These are phyloP conservation scores for Exophiala sideris DNA, from an alignment of 2,329 filamentous ascomycete species.

Conservation along the genomic window DNA sequence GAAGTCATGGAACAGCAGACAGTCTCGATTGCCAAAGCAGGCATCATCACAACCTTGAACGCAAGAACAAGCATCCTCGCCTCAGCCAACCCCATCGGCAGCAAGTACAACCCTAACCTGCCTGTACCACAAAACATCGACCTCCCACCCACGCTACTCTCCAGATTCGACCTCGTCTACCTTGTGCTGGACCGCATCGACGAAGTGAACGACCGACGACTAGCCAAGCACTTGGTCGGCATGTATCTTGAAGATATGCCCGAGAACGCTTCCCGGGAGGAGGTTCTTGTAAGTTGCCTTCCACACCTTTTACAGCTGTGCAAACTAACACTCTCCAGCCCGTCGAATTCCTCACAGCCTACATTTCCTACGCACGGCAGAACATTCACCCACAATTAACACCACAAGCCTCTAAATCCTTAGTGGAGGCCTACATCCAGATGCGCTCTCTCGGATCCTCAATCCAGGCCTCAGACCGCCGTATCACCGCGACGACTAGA, in stretches of 20 bases:
- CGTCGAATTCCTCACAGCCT: constrained; percentile 90
- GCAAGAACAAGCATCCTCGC: constrained; percentile 93
- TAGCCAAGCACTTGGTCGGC: constrained; percentile 87
- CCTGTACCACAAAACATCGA: constrained; percentile 98
- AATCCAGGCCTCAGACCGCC: constrained; percentile 82
- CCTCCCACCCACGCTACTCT: constrained; percentile 87
- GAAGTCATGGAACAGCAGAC: constrained; percentile 82
- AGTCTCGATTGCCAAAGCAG: constrained; percentile 73
- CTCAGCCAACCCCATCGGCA: constrained; percentile 96
- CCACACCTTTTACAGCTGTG: no score
- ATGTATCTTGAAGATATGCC: constrained; percentile 97
- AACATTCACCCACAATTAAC: constrained; percentile 81
- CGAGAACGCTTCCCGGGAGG: constrained; percentile 71
- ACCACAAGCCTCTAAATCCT: constrained; percentile 72
- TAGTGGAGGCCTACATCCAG: constrained; percentile 83
- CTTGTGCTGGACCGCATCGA: constrained; percentile 92
- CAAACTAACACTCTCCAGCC: constrained; percentile 59
- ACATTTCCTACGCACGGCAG: constrained; percentile 92
- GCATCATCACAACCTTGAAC: constrained; percentile 84
- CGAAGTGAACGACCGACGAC: constrained; percentile 79
- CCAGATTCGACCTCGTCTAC: constrained; percentile 95
- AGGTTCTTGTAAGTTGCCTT: constrained; percentile 80
- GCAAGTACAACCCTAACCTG: constrained; percentile 93
- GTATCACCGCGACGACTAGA: constrained; percentile 94
- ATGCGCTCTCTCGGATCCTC: constrained; percentile 93